These are phyloP conservation scores for Tetrapyrgos nigripes DNA, from an alignment of 1,284 basidiomycete species.

Conservation along the genomic window DNA sequence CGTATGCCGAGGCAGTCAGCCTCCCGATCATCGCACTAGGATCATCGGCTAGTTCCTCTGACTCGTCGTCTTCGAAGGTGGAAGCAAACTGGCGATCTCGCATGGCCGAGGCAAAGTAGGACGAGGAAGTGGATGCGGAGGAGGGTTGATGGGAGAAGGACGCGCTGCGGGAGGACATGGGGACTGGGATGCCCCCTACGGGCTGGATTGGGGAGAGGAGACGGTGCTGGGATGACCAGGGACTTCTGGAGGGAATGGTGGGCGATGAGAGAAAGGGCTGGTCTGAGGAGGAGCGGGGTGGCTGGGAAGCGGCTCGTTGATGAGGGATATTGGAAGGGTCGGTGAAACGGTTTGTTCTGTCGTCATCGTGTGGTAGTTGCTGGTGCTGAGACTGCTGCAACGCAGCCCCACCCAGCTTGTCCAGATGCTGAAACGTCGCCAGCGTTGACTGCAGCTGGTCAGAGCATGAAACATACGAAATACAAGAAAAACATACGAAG, in stretches of 20 bases:
- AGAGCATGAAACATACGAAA: no score
- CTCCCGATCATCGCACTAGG: conserved; percentile 10
- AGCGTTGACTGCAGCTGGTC: no score
- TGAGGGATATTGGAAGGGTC: conserved; percentile 49
- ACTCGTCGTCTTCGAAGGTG: conserved; percentile 79
- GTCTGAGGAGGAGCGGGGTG: conserved; percentile 55
- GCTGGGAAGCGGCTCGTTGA: conserved; percentile 73
- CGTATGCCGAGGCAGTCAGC: conserved; percentile 19
- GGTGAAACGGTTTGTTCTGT: conserved; percentile 17
- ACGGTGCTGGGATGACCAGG: conserved; percentile 49
- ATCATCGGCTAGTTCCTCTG: conserved; percentile 42
- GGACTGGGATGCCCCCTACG: conserved; percentile 31
- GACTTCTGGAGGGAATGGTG: conserved; percentile 53
- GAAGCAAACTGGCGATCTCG: conserved; percentile 67
- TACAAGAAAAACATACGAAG: no score
- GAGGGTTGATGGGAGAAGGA: conserved; percentile 57
- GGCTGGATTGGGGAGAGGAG: conserved; percentile 11
- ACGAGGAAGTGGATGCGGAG: conserved; percentile 39
- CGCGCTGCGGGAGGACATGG: conserved; percentile 65
- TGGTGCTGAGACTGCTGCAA: neutral
- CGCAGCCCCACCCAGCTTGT: conserved; percentile 8
- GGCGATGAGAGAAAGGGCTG: conserved; percentile 58
- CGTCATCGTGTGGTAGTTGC: neutral
- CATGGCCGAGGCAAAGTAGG: conserved; percentile 64
- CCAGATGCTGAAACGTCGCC: conserved; percentile 8